Evolutionary conservation across 495 filamentous ascomycete genomes (phyloP).

Genomic region (Neurospora cerealis): DNA sequence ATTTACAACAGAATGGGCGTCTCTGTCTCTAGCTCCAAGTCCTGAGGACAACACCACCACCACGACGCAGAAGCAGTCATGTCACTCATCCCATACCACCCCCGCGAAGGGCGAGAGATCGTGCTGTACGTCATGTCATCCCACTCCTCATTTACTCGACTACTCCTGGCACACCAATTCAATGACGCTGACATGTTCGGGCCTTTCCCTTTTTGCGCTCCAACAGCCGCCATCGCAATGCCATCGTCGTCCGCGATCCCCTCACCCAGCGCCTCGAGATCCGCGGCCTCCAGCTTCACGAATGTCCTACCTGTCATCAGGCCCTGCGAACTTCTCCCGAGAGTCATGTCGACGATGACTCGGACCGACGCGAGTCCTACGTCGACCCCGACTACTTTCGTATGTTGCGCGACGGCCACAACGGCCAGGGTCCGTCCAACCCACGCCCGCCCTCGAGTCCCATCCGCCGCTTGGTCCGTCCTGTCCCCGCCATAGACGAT

Average conservation of each 20-base stretch:
- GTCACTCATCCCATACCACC: slow-evolving; percentile 57
- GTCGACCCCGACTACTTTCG: slow-evolving; percentile 88
- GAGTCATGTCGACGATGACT: slow-evolving; percentile 28
- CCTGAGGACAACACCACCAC: not conserved
- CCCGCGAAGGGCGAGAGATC: slow-evolving; percentile 50
- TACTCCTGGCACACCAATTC: not conserved
- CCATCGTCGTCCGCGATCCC: slow-evolving; percentile 83
- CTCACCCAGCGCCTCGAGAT: slow-evolving; percentile 77
- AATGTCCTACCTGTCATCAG: slow-evolving; percentile 84
- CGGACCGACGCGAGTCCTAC: slow-evolving; percentile 51
- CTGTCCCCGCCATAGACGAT: slow-evolving; percentile 23
- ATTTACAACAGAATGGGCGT: slow-evolving; percentile 9
- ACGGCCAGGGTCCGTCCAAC: slow-evolving; percentile 12
- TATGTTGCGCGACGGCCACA: slow-evolving; percentile 57
- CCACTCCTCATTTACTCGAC: not conserved
- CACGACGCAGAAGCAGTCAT: slow-evolving; percentile 22
- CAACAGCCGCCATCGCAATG: slow-evolving; percentile 76
- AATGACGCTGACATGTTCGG: not conserved
- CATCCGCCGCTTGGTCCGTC: slow-evolving; percentile 36
- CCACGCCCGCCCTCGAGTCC: slow-evolving; percentile 35
- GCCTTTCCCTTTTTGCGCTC: not conserved
- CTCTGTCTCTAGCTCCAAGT: not conserved
- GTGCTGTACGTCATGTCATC: slow-evolving; percentile 44
- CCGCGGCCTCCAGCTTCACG: slow-evolving; percentile 49
- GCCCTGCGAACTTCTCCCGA: slow-evolving; percentile 52